A percentile compares a stretch with the other conserved stretches of the same genome.
These are phyloP conservation scores for Verticillium nubilum DNA, from an alignment of 2,329 filamentous ascomycete genomes.

Conservation along the genomic window DNA sequence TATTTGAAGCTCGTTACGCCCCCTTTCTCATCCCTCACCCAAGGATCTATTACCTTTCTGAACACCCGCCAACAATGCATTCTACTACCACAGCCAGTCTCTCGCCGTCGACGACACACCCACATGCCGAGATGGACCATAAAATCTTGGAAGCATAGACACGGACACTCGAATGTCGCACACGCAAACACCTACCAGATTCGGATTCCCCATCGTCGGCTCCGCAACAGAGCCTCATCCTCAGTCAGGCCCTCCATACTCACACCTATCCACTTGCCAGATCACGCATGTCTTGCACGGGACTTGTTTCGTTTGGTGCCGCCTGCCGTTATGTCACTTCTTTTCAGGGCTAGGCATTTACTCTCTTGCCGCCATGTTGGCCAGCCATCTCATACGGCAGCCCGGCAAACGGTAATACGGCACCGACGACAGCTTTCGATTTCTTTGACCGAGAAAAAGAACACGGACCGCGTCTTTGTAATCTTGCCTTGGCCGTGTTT, in stretches of 20 bases:
- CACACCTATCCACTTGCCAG: not conserved
- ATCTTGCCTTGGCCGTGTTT: not conserved
- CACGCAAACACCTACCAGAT: not conserved
- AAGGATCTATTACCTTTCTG: not conserved
- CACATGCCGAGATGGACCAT: not conserved
- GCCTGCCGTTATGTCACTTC: not conserved
- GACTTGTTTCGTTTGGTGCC: not conserved
- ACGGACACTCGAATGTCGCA: not conserved
- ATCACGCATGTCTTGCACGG: not conserved
- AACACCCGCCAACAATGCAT: not conserved
- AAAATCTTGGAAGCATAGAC: not conserved
- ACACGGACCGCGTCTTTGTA: not conserved
- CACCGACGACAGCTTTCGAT: not conserved
- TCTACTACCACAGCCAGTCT: not conserved
- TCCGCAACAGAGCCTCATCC: not conserved
- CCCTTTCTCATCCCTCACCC: not conserved
- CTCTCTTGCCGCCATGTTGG: not conserved
- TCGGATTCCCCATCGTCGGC: not conserved
- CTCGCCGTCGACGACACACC: not conserved
- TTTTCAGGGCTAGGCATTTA: no score
- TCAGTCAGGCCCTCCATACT: not conserved
- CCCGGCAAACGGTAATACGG: not conserved
- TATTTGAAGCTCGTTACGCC: constrained; percentile 8
- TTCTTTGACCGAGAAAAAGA: not conserved
- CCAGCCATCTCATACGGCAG: not conserved